Evolutionary conservation across 208 protist genomes (phyloP).

Genomic region (Wallacemonas sp.): DNA sequence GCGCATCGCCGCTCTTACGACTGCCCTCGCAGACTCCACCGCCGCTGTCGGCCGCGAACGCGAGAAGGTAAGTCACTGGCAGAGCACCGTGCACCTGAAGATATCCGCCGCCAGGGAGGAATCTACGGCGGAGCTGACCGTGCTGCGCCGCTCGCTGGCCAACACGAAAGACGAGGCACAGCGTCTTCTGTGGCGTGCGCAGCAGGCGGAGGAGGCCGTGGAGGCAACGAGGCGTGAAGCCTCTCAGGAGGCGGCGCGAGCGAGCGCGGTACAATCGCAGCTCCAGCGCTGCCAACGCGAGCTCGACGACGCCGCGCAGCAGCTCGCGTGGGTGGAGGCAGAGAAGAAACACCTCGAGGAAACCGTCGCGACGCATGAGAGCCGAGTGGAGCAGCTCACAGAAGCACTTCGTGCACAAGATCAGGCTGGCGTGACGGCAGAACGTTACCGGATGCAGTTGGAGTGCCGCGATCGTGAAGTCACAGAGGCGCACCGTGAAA

Average conservation of each 20-base stretch:
- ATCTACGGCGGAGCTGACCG: constrained; percentile 40
- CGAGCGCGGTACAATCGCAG: constrained; percentile 24
- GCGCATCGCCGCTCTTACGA: constrained; percentile 39
- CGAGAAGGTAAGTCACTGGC: constrained; percentile 26
- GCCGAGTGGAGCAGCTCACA: constrained; percentile 48
- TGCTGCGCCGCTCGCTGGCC: constrained; percentile 43
- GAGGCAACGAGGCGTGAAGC: constrained; percentile 16
- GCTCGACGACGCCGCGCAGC: constrained; percentile 50
- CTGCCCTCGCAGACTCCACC: constrained; percentile 21
- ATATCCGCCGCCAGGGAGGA: constrained; percentile 42
- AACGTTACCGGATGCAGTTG: constrained; percentile 53
- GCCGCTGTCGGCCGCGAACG: constrained; percentile 27
- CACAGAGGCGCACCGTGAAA: constrained; percentile 33
- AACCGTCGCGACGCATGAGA: constrained; percentile 44
- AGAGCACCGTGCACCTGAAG: constrained; percentile 41
- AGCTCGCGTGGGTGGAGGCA: constrained; percentile 53
- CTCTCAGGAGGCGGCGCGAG: constrained; percentile 18
- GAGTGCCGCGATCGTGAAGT: constrained; percentile 51
- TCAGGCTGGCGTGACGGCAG: constrained; percentile 37
- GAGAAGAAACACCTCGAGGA: constrained; percentile 42
- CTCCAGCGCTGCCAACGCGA: constrained; percentile 28
- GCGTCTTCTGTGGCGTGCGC: constrained; percentile 31
- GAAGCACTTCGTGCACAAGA: constrained; percentile 28
- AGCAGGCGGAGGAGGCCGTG: constrained; percentile 36
- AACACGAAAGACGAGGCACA: constrained; percentile 44